Conservation (phyloP, 1,139 yeast genomes). For the Pichia sp. region DNA sequence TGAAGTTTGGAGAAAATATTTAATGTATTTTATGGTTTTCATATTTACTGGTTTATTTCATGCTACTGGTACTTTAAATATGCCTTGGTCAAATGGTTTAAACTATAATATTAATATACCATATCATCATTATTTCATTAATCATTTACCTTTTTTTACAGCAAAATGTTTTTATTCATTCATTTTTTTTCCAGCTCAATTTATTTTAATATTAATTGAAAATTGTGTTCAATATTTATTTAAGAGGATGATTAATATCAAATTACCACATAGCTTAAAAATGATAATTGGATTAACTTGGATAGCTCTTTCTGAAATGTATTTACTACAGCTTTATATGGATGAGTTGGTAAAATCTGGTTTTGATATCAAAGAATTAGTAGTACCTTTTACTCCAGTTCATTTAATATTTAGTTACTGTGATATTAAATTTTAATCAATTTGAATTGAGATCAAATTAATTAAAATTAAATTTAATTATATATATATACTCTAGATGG, state of each 20-base stretch:
- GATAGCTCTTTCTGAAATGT: slow-evolving; percentile 13
- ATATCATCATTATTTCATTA: neutral
- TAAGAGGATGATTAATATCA: neutral
- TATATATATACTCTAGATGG: too few relatives aligned
- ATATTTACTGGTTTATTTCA: slow-evolving; percentile 16
- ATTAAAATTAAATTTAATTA: too few relatives aligned
- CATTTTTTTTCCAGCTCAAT: slow-evolving; percentile 17
- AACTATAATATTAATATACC: slow-evolving; percentile 16
- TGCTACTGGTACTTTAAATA: slow-evolving; percentile 13
- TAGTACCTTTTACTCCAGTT: slow-evolving; percentile 1
- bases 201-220: slow-evolving; percentile 14
- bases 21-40: slow-evolving; percentile 13
- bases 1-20: slow-evolving; percentile 7
- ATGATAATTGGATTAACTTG: slow-evolving; percentile 15
- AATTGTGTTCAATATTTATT: neutral
- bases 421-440: too few relatives aligned
- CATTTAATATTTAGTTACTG: too few relatives aligned
- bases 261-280: slow-evolving; percentile 1
- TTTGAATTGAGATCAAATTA: too few relatives aligned
- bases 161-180: slow-evolving; percentile 18
- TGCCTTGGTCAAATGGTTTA: slow-evolving; percentile 13
- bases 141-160: neutral
- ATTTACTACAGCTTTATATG: slow-evolving; percentile 12
- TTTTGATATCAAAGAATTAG: slow-evolving; percentile 8
- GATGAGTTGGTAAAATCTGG: slow-evolving; percentile 20